Conservation (phyloP, 1,284 basidiomycete genomes). For the Irpex sp. region DNA sequence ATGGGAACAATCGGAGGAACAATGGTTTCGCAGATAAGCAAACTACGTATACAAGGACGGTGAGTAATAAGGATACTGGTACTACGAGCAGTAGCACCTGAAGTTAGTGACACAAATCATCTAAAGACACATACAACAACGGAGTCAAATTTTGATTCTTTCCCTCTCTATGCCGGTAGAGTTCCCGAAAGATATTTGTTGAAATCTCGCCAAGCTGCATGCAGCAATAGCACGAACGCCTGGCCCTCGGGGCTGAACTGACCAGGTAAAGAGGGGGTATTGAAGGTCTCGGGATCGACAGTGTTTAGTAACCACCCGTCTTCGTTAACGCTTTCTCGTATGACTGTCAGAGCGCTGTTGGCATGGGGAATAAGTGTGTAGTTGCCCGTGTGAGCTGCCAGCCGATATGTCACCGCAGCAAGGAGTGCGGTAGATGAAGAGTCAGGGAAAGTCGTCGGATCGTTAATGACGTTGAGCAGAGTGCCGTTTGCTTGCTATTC, state of each 20-base stretch:
- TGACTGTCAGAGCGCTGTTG: conserved; percentile 34
- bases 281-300: conserved; percentile 61
- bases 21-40: not conserved
- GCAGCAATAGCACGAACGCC: conserved; percentile 64
- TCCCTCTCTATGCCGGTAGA: not conserved
- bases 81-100: not conserved
- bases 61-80: not conserved
- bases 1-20: too few species aligned
- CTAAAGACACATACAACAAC: not conserved
- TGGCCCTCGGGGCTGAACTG: conserved; percentile 54
- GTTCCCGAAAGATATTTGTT: not conserved
- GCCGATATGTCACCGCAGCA: conserved; percentile 44
- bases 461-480: conserved; percentile 49
- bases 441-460: conserved; percentile 44
- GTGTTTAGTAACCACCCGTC: conserved; percentile 57
- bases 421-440: conserved; percentile 49
- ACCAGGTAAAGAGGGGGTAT: conserved; percentile 35
- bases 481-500: conserved; percentile 35
- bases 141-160: not conserved
- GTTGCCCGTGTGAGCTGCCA: conserved; percentile 30
- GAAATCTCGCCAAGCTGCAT: conserved; percentile 57
- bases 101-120: not conserved
- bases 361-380: conserved; percentile 37
- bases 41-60: not conserved
- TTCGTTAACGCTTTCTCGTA: conserved; percentile 35